phyloP scores from a whole-genome alignment of 495 filamentous ascomycete species.

The Talaromyces borbonicus region DNA sequence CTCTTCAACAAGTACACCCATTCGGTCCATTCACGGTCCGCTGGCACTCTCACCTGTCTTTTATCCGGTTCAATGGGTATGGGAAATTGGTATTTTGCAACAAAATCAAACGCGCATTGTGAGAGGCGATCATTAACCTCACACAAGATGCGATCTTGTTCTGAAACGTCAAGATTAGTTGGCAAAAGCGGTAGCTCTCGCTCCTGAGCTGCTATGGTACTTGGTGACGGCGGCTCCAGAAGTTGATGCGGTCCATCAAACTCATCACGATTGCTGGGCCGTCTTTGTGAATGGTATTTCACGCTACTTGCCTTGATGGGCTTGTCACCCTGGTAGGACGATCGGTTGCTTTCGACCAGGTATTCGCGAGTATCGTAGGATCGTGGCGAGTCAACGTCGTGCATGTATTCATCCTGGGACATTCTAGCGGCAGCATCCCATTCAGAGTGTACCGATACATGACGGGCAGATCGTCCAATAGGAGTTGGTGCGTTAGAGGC shows the following conservation, averaged over 20 bases:
- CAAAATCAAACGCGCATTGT: slow-evolving; percentile 78
- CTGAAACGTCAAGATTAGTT: slow-evolving; percentile 69
- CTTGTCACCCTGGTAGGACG: slow-evolving; percentile 26
- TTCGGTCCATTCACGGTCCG: slow-evolving; percentile 84
- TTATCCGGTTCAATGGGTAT: slow-evolving; percentile 73
- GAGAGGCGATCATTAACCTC: slow-evolving; percentile 76
- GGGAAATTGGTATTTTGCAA: slow-evolving; percentile 82
- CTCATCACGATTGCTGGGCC: slow-evolving; percentile 75
- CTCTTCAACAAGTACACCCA: slow-evolving; percentile 85
- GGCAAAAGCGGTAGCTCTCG: slow-evolving; percentile 72
- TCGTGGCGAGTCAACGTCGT: slow-evolving; percentile 23
- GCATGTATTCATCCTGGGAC: slow-evolving; percentile 24
- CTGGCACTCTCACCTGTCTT: slow-evolving; percentile 65
- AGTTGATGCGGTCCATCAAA: slow-evolving; percentile 82
- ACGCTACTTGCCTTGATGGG: slow-evolving; percentile 31
- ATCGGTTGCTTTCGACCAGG: slow-evolving; percentile 28
- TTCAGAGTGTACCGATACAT: slow-evolving; percentile 24
- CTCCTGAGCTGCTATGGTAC: slow-evolving; percentile 61
- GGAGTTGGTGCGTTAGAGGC: slow-evolving; percentile 18
- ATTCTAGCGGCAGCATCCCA: slow-evolving; percentile 26
- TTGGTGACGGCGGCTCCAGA: slow-evolving; percentile 54
- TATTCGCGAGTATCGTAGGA: slow-evolving; percentile 30
- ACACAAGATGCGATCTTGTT: slow-evolving; percentile 71
- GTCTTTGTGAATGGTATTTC: slow-evolving; percentile 54
- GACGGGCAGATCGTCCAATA: slow-evolving; percentile 22